Evolutionary conservation across 306 rosid species (phyloP).

Genomic region (Vigna trinervia): DNA sequence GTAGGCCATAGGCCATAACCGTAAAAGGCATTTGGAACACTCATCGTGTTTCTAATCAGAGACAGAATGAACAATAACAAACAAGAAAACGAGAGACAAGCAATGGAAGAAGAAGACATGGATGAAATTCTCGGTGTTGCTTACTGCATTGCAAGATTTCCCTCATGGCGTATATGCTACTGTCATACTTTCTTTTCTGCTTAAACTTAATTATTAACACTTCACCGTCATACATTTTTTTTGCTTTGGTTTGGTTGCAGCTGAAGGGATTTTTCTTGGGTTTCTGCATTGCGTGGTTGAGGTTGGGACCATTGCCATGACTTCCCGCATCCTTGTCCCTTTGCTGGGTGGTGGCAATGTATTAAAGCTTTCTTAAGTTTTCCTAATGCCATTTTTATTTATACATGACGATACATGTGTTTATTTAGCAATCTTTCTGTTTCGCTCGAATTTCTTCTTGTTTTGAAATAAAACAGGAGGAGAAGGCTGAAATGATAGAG

Average conservation of each 20-base stretch:
- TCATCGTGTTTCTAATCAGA: neutral
- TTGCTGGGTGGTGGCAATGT: conserved; percentile 90
- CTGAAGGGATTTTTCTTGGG: conserved; percentile 70
- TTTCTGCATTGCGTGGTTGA: conserved; percentile 77
- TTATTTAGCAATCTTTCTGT: neutral
- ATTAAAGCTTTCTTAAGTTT: conserved; percentile 19
- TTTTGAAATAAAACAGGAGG: conserved; percentile 49
- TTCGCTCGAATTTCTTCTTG: conserved; percentile 1
- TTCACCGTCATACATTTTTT: neutral
- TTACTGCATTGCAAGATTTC: conserved; percentile 72
- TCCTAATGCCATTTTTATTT: neutral
- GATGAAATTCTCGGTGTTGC: conserved; percentile 78
- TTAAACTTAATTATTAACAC: neutral
- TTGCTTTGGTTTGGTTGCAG: conserved; percentile 47
- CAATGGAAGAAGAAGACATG: conserved; percentile 40
- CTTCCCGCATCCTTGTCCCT: conserved; percentile 66
- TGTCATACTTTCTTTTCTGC: neutral
- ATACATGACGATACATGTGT: neutral
- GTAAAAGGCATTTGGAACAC: neutral
- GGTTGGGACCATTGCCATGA: conserved; percentile 73
- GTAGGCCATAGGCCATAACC: neutral
- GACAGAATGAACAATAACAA: neutral
- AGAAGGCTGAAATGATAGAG: conserved; percentile 79
- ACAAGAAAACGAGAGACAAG: neutral
- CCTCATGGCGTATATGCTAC: conserved; percentile 68